Percentiles rank a stretch among this genome's conserved stretches.
Conservation (phyloP, 2,329 filamentous ascomycete species). For the Sporothrix mexicana region DNA sequence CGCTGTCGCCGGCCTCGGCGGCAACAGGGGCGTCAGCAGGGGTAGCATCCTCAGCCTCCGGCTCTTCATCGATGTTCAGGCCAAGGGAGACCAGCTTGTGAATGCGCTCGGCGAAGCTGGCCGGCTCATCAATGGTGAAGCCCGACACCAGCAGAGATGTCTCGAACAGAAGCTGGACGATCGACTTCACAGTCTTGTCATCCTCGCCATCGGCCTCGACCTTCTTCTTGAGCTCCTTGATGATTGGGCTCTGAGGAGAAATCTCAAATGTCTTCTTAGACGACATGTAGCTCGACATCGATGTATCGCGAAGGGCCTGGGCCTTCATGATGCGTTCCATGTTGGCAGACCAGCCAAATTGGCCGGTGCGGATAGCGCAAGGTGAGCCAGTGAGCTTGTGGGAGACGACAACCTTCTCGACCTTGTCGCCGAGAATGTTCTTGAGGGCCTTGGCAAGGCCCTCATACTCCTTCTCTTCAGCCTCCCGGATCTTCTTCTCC, state of each 20-base stretch:
- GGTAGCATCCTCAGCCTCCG: conserved; percentile 70
- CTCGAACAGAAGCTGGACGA: conserved; percentile 98
- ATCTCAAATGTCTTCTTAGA: conserved; percentile 99
- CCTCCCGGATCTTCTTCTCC: conserved; percentile 95
- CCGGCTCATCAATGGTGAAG: conserved; percentile 99
- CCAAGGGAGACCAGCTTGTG: conserved; percentile 99
- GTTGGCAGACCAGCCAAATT: conserved; percentile 99
- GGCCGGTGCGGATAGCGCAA: conserved; percentile 98
- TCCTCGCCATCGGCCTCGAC: conserved; percentile 96
- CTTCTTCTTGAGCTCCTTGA: conserved; percentile 99
- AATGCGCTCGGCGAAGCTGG: conserved; percentile 97
- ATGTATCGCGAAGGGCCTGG: conserved; percentile 98
- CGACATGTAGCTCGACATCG: conserved; percentile 99
- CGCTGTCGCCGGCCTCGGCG: conserved; percentile 78
- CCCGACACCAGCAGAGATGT: conserved; percentile 97
- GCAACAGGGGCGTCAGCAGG: conserved; percentile 62
- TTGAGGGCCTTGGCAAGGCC: conserved; percentile 93
- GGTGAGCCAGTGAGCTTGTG: conserved; percentile 95
- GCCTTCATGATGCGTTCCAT: conserved; percentile 99
- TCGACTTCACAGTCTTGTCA: conserved; percentile 98
- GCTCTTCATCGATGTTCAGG: conserved; percentile 94
- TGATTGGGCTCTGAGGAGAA: conserved; percentile 96
- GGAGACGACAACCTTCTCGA: conserved; percentile 99
- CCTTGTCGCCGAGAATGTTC: conserved; percentile 99
- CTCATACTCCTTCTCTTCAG: conserved; percentile 98